Conservation (phyloP, 2,329 filamentous ascomycete genomes). For the Tolypocladium tropicale region DNA sequence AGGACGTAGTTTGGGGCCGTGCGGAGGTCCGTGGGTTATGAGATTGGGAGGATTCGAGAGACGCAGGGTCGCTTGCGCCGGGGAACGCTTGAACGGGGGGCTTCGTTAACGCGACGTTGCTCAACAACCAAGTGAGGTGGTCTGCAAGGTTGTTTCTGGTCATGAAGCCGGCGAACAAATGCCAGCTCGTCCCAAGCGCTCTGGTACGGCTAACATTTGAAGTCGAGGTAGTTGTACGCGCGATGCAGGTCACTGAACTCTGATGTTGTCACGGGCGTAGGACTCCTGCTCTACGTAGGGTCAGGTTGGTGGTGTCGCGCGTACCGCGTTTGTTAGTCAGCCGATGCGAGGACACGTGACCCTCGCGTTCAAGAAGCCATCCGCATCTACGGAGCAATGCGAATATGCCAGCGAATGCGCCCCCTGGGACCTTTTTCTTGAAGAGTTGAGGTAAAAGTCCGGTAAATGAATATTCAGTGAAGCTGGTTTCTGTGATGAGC, state of each 20-base stretch:
- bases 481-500: background rate
- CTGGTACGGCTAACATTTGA: constrained; percentile 4
- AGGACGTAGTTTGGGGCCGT: background rate
- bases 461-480: background rate
- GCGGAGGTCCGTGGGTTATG: constrained; percentile 6
- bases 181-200: constrained; percentile 12
- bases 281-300: background rate
- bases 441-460: too few species aligned
- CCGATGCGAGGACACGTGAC: constrained; percentile 12
- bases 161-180: constrained; percentile 36
- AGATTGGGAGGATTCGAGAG: constrained; percentile 15
- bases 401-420: too few species aligned
- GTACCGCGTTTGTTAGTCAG: constrained; percentile 25
- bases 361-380: background rate
- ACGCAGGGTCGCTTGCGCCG: constrained; percentile 16
- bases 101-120: constrained; percentile 31
- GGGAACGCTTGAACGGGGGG: constrained; percentile 29
- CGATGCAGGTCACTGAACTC: background rate
- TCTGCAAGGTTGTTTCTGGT: constrained; percentile 51
- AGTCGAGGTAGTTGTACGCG: background rate
- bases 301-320: constrained; percentile 5
- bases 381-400: too few species aligned
- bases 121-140: constrained; percentile 47
- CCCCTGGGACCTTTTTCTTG: too few species aligned
- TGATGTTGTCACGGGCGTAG: background rate